These are phyloP conservation scores for Ustilago hordei DNA, from an alignment of 1,284 basidiomycete genomes.

Conservation along the genomic window DNA sequence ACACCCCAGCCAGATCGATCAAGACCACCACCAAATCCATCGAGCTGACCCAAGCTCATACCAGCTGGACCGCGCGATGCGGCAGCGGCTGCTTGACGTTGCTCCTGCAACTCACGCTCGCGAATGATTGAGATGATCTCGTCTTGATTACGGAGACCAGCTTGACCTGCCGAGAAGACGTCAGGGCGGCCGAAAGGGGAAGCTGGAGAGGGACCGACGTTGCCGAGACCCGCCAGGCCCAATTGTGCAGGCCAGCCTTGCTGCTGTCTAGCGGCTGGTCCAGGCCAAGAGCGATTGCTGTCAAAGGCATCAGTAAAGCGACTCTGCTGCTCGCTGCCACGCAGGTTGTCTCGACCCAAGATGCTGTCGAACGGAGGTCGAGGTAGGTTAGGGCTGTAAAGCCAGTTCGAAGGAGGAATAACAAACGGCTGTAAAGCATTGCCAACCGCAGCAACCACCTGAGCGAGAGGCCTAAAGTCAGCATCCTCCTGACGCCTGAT, in stretches of 20 bases:
- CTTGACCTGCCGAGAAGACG: conserved; percentile 27
- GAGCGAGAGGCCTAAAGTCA: conserved; percentile 69
- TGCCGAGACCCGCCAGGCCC: conserved; percentile 32
- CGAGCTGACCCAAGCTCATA: conserved; percentile 43
- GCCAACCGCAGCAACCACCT: conserved; percentile 66
- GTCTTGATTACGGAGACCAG: conserved; percentile 50
- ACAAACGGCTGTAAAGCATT: conserved; percentile 70
- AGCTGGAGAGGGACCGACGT: conserved; percentile 23
- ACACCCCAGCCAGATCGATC: conserved; percentile 39
- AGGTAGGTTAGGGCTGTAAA: conserved; percentile 25
- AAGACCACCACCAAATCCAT: conserved; percentile 32
- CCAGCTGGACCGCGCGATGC: conserved; percentile 35
- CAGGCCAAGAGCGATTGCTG: conserved; percentile 24
- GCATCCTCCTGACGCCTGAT: conserved; percentile 77
- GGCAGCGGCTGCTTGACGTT: conserved; percentile 51
- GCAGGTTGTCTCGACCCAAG: conserved; percentile 20
- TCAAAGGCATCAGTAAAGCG: conserved; percentile 35
- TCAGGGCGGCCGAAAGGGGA: conserved; percentile 49
- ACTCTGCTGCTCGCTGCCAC: conserved; percentile 36
- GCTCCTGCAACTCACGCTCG: conserved; percentile 58
- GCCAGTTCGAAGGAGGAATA: conserved; percentile 54
- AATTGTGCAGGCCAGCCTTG: conserved; percentile 41
- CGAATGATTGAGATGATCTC: conserved; percentile 52
- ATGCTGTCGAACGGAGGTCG: conserved; percentile 23
- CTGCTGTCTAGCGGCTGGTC: conserved; percentile 27